Conservation (phyloP, 768 basidiomycete species). For the Rhodotorula diobovata region DNA sequence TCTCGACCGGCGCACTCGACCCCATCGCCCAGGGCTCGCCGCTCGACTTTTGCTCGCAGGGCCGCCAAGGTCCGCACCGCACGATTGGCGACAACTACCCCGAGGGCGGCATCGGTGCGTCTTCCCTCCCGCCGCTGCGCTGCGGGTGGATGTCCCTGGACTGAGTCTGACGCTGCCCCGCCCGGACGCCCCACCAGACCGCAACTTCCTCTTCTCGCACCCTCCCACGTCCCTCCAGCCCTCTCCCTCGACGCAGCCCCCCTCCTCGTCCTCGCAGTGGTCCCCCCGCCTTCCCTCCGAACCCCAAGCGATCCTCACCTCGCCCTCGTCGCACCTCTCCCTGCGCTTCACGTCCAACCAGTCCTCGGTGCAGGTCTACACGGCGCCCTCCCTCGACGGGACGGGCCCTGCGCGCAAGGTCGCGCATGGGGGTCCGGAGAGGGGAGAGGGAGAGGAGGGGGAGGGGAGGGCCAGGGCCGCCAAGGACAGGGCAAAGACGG, state of each 20-base stretch:
- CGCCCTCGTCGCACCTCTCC: conserved; percentile 15
- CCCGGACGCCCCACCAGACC: conserved; percentile 14
- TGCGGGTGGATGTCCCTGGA: neutral
- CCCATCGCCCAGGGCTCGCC: neutral
- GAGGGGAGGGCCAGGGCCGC: no score
- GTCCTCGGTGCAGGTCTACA: conserved; percentile 31
- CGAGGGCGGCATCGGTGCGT: conserved; percentile 19
- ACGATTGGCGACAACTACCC: conserved; percentile 26
- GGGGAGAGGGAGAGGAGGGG: neutral
- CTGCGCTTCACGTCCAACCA: conserved; percentile 28
- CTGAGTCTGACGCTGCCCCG: neutral
- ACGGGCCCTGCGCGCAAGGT: conserved; percentile 12
- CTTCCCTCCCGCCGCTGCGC: no score
- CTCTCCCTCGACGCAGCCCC: neutral
- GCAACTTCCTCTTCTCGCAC: conserved; percentile 20
- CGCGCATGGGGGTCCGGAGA: neutral
- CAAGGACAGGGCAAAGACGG: neutral
- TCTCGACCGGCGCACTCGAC: conserved; percentile 26
- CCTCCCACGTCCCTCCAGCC: neutral
- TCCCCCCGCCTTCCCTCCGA: neutral
- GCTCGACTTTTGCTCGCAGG: conserved; percentile 4
- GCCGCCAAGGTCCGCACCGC: conserved; percentile 4
- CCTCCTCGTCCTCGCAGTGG: neutral
- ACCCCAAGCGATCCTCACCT: conserved; percentile 27
- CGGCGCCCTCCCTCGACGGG: conserved; percentile 12